phyloP scores from a whole-genome alignment of 208 protist genomes.

The Phytomonas sp. region DNA sequence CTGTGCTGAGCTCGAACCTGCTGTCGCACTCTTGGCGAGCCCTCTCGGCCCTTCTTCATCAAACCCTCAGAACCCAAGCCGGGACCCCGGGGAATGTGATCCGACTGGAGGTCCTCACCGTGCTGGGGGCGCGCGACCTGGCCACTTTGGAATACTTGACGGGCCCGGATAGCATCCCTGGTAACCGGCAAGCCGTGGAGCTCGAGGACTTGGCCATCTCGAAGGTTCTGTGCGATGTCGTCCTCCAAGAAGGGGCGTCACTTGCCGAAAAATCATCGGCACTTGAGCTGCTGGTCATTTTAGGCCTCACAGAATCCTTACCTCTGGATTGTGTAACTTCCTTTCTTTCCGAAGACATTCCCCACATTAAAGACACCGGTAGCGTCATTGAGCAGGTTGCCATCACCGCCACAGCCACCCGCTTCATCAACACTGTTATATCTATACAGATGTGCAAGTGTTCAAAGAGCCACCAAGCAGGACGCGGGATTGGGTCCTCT shows the following conservation, averaged over 20 bases:
- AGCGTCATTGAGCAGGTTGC: neutral
- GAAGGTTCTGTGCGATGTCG: slow-evolving; percentile 12
- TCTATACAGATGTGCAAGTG: neutral
- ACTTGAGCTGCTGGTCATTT: slow-evolving; percentile 15
- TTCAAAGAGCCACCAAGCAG: neutral
- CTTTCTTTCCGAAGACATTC: slow-evolving; percentile 1
- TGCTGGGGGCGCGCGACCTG: slow-evolving; percentile 20
- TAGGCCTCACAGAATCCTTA: slow-evolving; percentile 13
- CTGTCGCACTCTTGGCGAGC: neutral
- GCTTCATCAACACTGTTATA: slow-evolving; percentile 2
- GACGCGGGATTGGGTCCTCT: neutral
- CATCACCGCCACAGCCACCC: neutral
- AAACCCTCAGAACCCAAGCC: slow-evolving; percentile 7
- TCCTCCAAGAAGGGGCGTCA: slow-evolving; percentile 13
- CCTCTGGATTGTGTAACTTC: slow-evolving; percentile 10
- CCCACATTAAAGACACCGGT: neutral
- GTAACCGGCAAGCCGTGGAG: neutral
- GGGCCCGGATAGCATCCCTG: slow-evolving; percentile 10
- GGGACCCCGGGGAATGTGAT: slow-evolving; percentile 18
- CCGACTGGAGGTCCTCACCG: slow-evolving; percentile 19
- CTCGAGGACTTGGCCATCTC: slow-evolving; percentile 18
- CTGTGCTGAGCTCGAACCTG: slow-evolving; percentile 13
- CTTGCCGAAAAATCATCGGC: slow-evolving; percentile 21
- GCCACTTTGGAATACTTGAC: slow-evolving; percentile 18
- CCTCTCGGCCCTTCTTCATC: slow-evolving; percentile 7